Conservation (phyloP, 1,284 basidiomycete species). For the Apiotrichum mycotoxinovorans region DNA sequence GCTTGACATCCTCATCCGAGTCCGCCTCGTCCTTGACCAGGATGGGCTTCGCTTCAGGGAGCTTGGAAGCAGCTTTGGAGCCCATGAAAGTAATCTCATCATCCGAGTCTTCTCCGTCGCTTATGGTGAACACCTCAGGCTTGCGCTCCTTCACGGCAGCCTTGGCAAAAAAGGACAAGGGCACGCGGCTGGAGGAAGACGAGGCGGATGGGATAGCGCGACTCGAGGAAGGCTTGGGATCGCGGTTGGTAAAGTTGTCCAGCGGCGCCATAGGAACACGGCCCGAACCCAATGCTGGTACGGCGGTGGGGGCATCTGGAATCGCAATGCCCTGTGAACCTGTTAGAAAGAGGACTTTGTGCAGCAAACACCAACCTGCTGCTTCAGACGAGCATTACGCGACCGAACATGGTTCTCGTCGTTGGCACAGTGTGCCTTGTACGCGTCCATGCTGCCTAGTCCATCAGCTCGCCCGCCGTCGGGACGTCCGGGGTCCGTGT, state of each 20-base stretch:
- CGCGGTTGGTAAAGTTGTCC: too few species aligned
- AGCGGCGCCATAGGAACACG: too few species aligned
- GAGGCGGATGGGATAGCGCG: too few species aligned
- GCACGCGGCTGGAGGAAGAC: too few species aligned
- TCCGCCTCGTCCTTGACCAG: not conserved
- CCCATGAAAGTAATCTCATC: constrained; percentile 8
- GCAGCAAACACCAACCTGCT: constrained; percentile 6
- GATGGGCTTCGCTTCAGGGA: not conserved
- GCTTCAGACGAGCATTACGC: constrained; percentile 10
- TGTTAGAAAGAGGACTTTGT: not conserved
- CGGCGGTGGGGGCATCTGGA: not conserved
- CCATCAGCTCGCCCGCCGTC: constrained; percentile 35
- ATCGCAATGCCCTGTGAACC: not conserved
- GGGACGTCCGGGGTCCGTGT: constrained; percentile 22
- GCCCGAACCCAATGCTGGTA: too few species aligned
- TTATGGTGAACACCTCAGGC: not conserved
- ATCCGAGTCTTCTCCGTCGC: constrained; percentile 3
- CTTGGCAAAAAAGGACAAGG: not conserved
- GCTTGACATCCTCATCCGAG: constrained; percentile 4
- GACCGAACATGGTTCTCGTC: constrained; percentile 4
- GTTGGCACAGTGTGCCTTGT: constrained; percentile 15
- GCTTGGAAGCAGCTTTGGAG: not conserved
- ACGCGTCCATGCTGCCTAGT: constrained; percentile 36
- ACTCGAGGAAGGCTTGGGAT: too few species aligned
- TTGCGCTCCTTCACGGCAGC: not conserved